These are phyloP conservation scores for Phytopythium ostracodes DNA, from an alignment of 352 stramenopile species.

Conservation along the genomic window DNA sequence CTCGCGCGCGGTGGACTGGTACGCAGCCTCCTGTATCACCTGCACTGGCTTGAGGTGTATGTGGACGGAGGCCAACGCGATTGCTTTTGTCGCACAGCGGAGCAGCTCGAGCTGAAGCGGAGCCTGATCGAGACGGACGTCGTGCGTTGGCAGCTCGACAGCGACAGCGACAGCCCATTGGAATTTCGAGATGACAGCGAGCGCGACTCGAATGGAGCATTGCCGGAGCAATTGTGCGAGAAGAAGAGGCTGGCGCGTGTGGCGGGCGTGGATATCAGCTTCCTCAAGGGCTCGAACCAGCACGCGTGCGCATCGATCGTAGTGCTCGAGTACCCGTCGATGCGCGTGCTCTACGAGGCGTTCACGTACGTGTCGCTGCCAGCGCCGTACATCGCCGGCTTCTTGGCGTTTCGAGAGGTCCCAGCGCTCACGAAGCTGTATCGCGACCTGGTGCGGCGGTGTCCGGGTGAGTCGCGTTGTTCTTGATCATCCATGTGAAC, in stretches of 20 bases:
- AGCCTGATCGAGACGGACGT: conserved; percentile 39
- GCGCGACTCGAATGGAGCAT: conserved; percentile 4
- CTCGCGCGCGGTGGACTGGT: conserved; percentile 7
- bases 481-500: not conserved
- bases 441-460: conserved; percentile 41
- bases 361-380: conserved; percentile 83
- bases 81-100: conserved; percentile 13
- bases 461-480: conserved; percentile 34
- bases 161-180: not conserved
- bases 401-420: conserved; percentile 79
- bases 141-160: conserved; percentile 34
- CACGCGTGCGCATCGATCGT: conserved; percentile 81
- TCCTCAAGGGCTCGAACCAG: conserved; percentile 72
- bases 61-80: no score
- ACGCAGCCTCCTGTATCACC: not conserved
- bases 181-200: not conserved
- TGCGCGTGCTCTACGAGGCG: conserved; percentile 70
- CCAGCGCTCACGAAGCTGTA: conserved; percentile 69
- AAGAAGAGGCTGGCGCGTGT: conserved; percentile 34
- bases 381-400: conserved; percentile 75
- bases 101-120: conserved; percentile 60
- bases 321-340: conserved; percentile 62
- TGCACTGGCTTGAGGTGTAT: no score
- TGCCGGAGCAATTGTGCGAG: not conserved
- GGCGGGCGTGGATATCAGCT: conserved; percentile 82